Evolutionary conservation across 495 filamentous ascomycete genomes (phyloP).

Genomic region (Xylaria venustula): DNA sequence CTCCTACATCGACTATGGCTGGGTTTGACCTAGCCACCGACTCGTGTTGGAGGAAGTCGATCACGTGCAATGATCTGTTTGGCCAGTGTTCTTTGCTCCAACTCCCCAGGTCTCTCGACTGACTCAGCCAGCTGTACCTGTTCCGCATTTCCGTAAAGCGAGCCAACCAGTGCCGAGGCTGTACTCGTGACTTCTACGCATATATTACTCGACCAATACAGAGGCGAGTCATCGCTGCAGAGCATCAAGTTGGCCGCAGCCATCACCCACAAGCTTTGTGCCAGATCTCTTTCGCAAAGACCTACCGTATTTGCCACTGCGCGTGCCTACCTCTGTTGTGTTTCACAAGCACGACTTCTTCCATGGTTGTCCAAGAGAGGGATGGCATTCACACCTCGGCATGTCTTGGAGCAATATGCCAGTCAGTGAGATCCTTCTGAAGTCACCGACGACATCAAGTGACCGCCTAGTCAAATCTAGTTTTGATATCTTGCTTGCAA

Average conservation of each 20-base stretch:
- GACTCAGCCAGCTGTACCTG: background rate
- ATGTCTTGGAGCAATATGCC: background rate
- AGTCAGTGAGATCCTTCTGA: background rate
- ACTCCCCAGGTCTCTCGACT: background rate
- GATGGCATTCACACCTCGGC: background rate
- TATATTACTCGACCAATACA: background rate
- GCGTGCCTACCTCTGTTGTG: background rate
- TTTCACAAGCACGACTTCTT: background rate
- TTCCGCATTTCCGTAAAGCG: background rate
- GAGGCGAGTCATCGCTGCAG: background rate
- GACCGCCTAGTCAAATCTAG: background rate
- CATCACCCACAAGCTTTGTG: background rate
- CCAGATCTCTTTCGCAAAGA: background rate
- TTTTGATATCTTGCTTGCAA: background rate
- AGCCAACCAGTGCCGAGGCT: background rate
- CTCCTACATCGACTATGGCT: background rate
- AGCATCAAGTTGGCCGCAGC: background rate
- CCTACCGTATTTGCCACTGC: background rate
- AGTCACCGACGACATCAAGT: conserved; percentile 1
- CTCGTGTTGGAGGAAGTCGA: background rate
- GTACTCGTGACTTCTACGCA: background rate
- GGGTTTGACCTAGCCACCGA: too few species aligned
- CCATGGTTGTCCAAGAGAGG: background rate
- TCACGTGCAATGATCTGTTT: background rate
- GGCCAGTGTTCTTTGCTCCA: background rate